These are phyloP conservation scores for Mentha longifolia DNA, from an alignment of 257 asterid species.

Conservation along the genomic window DNA sequence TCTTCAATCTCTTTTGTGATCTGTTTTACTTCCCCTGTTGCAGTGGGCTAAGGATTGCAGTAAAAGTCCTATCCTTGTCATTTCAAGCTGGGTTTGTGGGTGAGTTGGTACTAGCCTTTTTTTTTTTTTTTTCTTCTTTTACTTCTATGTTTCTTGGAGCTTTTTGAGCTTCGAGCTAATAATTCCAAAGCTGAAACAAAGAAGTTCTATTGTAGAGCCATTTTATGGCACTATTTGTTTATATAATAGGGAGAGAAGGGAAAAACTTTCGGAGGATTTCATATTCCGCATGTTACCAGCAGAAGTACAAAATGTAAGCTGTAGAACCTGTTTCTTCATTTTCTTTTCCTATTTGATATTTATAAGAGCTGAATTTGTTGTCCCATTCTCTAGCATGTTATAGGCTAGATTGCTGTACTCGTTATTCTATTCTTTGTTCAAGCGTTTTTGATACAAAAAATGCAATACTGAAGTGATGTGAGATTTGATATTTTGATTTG, in stretches of 20 bases:
- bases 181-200: slow-evolving; percentile 57
- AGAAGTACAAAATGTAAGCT: slow-evolving; percentile 85
- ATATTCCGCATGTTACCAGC: slow-evolving; percentile 70
- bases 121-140: slow-evolving; percentile 33
- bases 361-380: slow-evolving; percentile 19
- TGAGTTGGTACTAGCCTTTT: slow-evolving; percentile 58
- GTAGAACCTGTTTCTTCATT: slow-evolving; percentile 15
- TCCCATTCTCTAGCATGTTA: slow-evolving; percentile 1
- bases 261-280: slow-evolving; percentile 97
- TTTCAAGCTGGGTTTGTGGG: slow-evolving; percentile 96
- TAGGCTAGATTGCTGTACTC: background rate
- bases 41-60: slow-evolving; percentile 97
- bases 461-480: slow-evolving; percentile 4
- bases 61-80: slow-evolving; percentile 87
- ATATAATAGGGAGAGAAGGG: slow-evolving; percentile 99
- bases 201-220: slow-evolving; percentile 89
- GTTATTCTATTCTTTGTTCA: slow-evolving; percentile 16
- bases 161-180: slow-evolving; percentile 39
- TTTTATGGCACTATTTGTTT: slow-evolving; percentile 96
- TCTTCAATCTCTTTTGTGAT: slow-evolving; percentile 20
- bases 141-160: slow-evolving; percentile 34
- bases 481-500: slow-evolving; percentile 32
- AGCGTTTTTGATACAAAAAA: slow-evolving; percentile 15
- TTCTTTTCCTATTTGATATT: background rate
- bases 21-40: slow-evolving; percentile 40